A percentile compares a stretch with the other conserved stretches of the same genome.
phyloP scores from a whole-genome alignment of 305 asterid genomes.

The Fraxinus ornus region DNA sequence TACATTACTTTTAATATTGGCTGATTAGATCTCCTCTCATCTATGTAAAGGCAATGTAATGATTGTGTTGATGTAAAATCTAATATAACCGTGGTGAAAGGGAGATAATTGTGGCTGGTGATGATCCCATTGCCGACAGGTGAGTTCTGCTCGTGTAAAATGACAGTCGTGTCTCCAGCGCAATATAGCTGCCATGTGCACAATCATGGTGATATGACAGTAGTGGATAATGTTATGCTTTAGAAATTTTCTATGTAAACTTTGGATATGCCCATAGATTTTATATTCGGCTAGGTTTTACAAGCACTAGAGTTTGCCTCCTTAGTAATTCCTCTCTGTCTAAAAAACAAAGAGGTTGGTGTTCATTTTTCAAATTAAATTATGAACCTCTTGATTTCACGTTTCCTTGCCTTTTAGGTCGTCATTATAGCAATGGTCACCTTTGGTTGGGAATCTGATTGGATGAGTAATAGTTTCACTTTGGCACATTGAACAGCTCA shows the following conservation, averaged over 20 bases:
- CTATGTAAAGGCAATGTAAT: constrained; percentile 14
- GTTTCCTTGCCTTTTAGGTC: neutral
- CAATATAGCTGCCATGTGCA: neutral
- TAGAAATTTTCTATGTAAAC: neutral
- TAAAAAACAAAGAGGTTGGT: neutral
- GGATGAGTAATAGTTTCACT: neutral
- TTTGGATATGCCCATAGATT: neutral
- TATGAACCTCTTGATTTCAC: neutral
- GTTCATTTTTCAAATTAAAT: neutral
- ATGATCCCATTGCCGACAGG: neutral
- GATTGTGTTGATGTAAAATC: constrained; percentile 4
- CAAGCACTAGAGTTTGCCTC: neutral
- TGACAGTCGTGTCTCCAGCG: neutral
- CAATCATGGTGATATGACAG: neutral
- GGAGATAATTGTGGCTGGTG: neutral
- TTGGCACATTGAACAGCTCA: neutral
- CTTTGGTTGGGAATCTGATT: neutral
- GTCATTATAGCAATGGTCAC: neutral
- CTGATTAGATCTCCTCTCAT: neutral
- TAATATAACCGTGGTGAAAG: neutral
- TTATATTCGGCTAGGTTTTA: neutral
- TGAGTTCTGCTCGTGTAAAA: neutral
- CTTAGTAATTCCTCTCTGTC: neutral
- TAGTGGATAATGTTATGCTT: neutral
- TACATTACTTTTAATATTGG: neutral